Base-by-base conservation (phyloP, 306 rosid species). In the Styphnolobium japonicum region DNA sequence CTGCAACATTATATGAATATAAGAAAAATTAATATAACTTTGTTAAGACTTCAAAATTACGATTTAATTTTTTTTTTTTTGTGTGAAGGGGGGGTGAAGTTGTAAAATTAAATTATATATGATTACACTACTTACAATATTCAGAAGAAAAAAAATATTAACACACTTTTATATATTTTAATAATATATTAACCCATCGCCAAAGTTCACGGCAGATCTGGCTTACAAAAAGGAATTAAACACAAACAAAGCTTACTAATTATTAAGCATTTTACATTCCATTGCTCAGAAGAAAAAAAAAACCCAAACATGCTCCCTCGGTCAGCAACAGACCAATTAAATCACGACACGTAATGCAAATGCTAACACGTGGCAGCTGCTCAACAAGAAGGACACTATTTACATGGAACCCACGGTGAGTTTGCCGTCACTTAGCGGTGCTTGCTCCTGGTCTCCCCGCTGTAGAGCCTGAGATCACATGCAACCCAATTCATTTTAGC, bases 391-490 rank as follows among this genome's bases (percentile, higher is more conserved):
- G 34, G 70, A 75, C 53, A 22, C 2, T 67, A 75, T 86, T 65
- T 75, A 83, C 79, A 86, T 46, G 64, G 51, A 63, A 66, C 74
- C 18, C 10, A 33, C n/a, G 21, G 60, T 4, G 27, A 23, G 3
- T 2, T 43, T 1, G 7, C 21, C 2, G 1, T 37, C 49, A 2
- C 70, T 62, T 81, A 92, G 37, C 90, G 98, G 68, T 94, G 98
- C 70, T 85, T 77, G 92, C 96, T 96, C 81, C 91, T 88, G 22
- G 88, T 87, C 8, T 88, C 96, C 0, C 88, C 90, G 15, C 98
- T 93, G 88, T 93, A 96, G 23, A 96, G 88, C 99, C 99, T 96
- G 84, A 72, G 3, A 87, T 76, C 71, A 67, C 78, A 80, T 46
- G 25, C 58, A 76, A 14, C 72, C 70, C 4, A 21, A 5, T 29